phyloP scores from a whole-genome alignment of 2,329 filamentous ascomycete genomes.

The Claviceps quebecensis region DNA sequence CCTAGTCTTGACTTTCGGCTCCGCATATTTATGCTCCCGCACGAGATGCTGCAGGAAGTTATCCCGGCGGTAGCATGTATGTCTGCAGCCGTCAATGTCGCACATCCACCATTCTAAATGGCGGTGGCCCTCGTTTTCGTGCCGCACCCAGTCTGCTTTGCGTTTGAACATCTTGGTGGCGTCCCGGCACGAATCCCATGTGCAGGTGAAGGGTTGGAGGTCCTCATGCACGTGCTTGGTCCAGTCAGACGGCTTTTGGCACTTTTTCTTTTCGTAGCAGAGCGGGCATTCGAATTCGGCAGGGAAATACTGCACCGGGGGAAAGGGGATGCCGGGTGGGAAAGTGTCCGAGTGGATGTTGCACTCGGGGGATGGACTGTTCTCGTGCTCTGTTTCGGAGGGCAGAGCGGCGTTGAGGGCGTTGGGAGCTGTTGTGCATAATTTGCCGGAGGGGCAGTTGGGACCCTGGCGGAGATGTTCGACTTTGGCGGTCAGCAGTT shows the following conservation, averaged over 20 bases:
- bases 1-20: slow-evolving; percentile 69
- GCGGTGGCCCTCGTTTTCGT: slow-evolving; percentile 83
- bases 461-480: slow-evolving; percentile 52
- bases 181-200: slow-evolving; percentile 68
- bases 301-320: slow-evolving; percentile 61
- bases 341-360: slow-evolving; percentile 61
- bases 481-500: slow-evolving; percentile 53
- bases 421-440: slow-evolving; percentile 39
- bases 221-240: slow-evolving; percentile 94
- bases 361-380: slow-evolving; percentile 51
- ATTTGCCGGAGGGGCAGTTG: slow-evolving; percentile 44
- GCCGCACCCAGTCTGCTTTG: slow-evolving; percentile 90
- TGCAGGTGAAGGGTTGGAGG: slow-evolving; percentile 85
- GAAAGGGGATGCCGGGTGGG: slow-evolving; percentile 66
- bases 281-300: slow-evolving; percentile 83
- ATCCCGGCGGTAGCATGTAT: slow-evolving; percentile 75
- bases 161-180: slow-evolving; percentile 85
- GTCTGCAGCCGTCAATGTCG: slow-evolving; percentile 64
- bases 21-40: slow-evolving; percentile 73
- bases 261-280: slow-evolving; percentile 74
- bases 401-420: no score
- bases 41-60: slow-evolving; percentile 90
- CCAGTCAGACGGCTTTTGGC: slow-evolving; percentile 89
- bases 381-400: slow-evolving; percentile 3
- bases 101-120: slow-evolving; percentile 89